These are phyloP conservation scores for Coemansia guatemalensis DNA, from an alignment of 192 early-diverging fungal genomes.

Conservation along the genomic window DNA sequence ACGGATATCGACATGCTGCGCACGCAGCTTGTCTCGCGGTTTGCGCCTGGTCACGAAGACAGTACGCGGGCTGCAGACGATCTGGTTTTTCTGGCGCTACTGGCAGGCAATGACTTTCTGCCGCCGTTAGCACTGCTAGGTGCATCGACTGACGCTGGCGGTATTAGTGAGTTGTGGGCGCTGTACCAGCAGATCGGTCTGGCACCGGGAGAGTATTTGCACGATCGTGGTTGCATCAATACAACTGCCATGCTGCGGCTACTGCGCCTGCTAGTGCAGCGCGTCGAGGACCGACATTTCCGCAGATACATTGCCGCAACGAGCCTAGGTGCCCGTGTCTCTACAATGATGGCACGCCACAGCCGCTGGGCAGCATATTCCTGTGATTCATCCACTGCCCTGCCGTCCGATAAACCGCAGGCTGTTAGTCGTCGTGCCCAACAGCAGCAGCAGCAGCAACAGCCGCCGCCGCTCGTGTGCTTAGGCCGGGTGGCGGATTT, in stretches of 20 bases:
- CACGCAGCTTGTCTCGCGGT: slow-evolving; percentile 66
- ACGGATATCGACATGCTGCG: slow-evolving; percentile 20
- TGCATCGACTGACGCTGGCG: slow-evolving; percentile 51
- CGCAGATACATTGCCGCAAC: slow-evolving; percentile 28
- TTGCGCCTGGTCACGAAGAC: slow-evolving; percentile 67
- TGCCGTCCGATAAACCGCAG: background rate
- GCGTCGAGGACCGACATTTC: slow-evolving; percentile 59
- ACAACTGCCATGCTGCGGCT: slow-evolving; percentile 41
- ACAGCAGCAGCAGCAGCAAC: background rate
- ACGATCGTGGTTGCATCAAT: slow-evolving; percentile 57
- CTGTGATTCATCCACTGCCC: background rate
- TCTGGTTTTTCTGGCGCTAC: slow-evolving; percentile 88
- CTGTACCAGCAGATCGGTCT: slow-evolving; percentile 34
- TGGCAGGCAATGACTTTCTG: slow-evolving; percentile 96
- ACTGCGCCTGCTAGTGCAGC: slow-evolving; percentile 45
- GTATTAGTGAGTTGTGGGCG: slow-evolving; percentile 57
- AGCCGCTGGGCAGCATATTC: slow-evolving; percentile 18
- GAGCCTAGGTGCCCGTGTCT: slow-evolving; percentile 23
- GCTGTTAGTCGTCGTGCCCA: background rate
- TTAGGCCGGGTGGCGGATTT: too few relatives aligned
- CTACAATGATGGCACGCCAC: slow-evolving; percentile 22
- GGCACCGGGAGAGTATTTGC: slow-evolving; percentile 40
- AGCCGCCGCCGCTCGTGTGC: background rate
- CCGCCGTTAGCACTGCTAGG: slow-evolving; percentile 46
- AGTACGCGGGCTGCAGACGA: slow-evolving; percentile 82